Evolutionary conservation across 2,329 filamentous ascomycete species (phyloP).

Genomic region (Paracamarosporium sp.): DNA sequence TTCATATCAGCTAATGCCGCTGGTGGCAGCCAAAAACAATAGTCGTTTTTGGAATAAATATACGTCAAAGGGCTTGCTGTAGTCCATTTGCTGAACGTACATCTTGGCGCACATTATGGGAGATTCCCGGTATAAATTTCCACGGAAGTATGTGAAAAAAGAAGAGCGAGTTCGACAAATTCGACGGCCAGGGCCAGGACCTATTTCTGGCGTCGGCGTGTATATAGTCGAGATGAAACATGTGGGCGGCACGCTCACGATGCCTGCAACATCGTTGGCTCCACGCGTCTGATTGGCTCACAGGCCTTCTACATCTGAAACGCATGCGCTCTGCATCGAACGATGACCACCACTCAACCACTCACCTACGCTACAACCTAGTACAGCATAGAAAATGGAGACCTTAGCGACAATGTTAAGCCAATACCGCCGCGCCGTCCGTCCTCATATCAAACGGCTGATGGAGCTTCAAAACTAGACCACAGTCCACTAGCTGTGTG

Average conservation of each 20-base stretch:
- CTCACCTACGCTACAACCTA: conserved; percentile 19
- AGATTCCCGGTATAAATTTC: not conserved
- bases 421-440: conserved; percentile 37
- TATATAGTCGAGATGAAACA: conserved; percentile 3
- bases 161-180: not conserved
- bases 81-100: not conserved
- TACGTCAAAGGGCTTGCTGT: not conserved
- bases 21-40: too few species aligned
- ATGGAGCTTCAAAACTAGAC: conserved; percentile 45
- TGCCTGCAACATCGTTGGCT: not conserved
- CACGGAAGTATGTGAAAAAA: not conserved
- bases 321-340: conserved; percentile 21
- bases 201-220: conserved; percentile 1
- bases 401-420: conserved; percentile 30
- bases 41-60: too few species aligned
- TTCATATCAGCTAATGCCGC: too few species aligned
- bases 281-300: conserved; percentile 28
- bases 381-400: conserved; percentile 32
- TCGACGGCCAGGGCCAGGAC: not conserved
- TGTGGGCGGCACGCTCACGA: not conserved
- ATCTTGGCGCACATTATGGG: not conserved
- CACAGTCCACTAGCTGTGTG: conserved; percentile 33
- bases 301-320: conserved; percentile 26
- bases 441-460: conserved; percentile 48
- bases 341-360: conserved; percentile 39